Percentiles rank a stretch among this genome's conserved stretches.
Evolutionary conservation across 805 yeast species (phyloP).

Genomic region (Metschnikowia koreensis): DNA sequence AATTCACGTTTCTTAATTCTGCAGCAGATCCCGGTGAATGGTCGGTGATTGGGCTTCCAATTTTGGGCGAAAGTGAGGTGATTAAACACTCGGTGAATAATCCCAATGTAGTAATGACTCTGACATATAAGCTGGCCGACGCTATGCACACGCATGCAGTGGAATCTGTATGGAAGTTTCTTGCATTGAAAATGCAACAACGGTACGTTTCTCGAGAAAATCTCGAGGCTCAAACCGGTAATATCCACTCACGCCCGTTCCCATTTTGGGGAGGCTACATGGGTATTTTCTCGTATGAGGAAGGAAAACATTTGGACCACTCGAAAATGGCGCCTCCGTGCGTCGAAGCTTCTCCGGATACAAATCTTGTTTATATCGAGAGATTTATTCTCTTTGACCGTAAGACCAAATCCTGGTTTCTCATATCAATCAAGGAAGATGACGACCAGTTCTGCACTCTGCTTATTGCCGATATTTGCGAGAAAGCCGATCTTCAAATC

Average conservation of each 20-base stretch:
- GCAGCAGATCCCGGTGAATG: slow-evolving; percentile 84
- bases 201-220: slow-evolving; percentile 30
- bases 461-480: slow-evolving; percentile 12
- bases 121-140: slow-evolving; percentile 27
- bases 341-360: slow-evolving; percentile 56
- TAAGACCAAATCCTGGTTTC: slow-evolving; percentile 40
- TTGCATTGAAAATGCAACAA: slow-evolving; percentile 48
- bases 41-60: slow-evolving; percentile 81
- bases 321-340: slow-evolving; percentile 39
- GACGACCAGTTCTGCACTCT: slow-evolving; percentile 31
- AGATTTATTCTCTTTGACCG: slow-evolving; percentile 60
- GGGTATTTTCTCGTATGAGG: slow-evolving; percentile 87
- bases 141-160: background rate
- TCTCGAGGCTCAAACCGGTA: slow-evolving; percentile 21
- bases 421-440: slow-evolving; percentile 47
- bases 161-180: slow-evolving; percentile 49
- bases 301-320: slow-evolving; percentile 53
- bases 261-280: slow-evolving; percentile 92
- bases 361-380: slow-evolving; percentile 70
- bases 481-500: slow-evolving; percentile 10
- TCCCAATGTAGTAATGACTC: slow-evolving; percentile 21
- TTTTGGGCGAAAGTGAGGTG: slow-evolving; percentile 39
- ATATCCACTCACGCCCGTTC: slow-evolving; percentile 30
- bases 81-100: slow-evolving; percentile 62
- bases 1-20: slow-evolving; percentile 65